These are phyloP conservation scores for Hyphopichia fennica DNA, from an alignment of 1,139 yeast genomes.

Conservation along the genomic window DNA sequence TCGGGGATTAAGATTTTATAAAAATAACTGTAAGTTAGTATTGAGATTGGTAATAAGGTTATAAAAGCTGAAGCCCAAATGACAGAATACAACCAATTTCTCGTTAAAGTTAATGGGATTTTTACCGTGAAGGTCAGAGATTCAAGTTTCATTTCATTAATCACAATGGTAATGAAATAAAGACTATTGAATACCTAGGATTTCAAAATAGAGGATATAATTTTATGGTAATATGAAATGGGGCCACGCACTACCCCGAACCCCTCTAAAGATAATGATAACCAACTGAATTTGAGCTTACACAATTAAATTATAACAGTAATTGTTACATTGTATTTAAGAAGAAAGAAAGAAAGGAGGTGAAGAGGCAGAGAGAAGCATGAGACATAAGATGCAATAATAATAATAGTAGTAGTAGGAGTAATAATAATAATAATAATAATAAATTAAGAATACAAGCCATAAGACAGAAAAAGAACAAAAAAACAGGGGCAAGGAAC, in stretches of 20 bases:
- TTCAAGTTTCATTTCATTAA: no score
- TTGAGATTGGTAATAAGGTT: constrained; percentile 24
- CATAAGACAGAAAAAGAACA: not conserved
- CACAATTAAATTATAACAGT: not conserved
- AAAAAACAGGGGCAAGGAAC: not conserved
- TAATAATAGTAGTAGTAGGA: not conserved
- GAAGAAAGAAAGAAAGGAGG: no score
- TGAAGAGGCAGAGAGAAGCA: no score
- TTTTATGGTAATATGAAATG: no score
- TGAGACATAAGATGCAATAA: not conserved
- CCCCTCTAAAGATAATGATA: no score
- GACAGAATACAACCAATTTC: constrained; percentile 19
- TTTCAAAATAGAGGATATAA: no score
- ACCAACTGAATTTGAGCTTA: no score
- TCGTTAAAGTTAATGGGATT: constrained; percentile 9
- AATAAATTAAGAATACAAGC: not conserved
- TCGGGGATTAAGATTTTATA: constrained; percentile 24
- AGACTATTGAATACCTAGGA: no score
- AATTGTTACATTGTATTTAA: not conserved
- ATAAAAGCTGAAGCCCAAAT: constrained; percentile 16
- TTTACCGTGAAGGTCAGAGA: constrained; percentile 3
- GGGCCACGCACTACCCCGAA: no score
- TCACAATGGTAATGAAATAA: no score
- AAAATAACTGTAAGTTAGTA: constrained; percentile 25
- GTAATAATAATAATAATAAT: no score